phyloP scores from a whole-genome alignment of 257 asterid genomes.

The Penstemon davidsonii region DNA sequence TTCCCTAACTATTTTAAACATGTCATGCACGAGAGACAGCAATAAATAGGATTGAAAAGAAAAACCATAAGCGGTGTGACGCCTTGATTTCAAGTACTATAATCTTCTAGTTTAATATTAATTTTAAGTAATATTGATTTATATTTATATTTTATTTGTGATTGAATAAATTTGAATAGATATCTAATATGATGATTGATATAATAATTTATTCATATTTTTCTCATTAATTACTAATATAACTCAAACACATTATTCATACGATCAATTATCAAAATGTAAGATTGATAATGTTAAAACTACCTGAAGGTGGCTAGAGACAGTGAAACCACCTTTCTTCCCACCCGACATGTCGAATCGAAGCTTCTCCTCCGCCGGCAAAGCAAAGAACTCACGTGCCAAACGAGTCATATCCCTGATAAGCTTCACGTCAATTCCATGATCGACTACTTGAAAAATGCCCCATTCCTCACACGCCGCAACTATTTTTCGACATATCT shows the following conservation, averaged over 20 bases:
- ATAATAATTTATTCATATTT: too few relatives aligned
- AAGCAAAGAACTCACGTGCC: constrained; percentile 55
- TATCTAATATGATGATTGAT: too few relatives aligned
- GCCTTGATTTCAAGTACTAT: too few relatives aligned
- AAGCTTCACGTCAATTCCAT: constrained; percentile 53
- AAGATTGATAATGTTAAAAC: not conserved
- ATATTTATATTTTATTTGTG: too few relatives aligned
- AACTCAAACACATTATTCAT: too few relatives aligned
- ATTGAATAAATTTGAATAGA: too few relatives aligned
- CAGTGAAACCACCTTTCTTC: constrained; percentile 78
- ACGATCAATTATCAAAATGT: too few relatives aligned
- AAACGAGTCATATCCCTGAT: constrained; percentile 50
- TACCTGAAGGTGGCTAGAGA: constrained; percentile 89
- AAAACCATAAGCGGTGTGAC: too few relatives aligned
- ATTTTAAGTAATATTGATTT: too few relatives aligned
- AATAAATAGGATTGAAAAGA: too few relatives aligned
- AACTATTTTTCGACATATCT: constrained; percentile 54
- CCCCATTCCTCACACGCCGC: constrained; percentile 93
- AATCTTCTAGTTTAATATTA: too few relatives aligned
- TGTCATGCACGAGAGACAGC: not conserved
- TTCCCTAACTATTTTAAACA: not conserved
- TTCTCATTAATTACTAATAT: too few relatives aligned
- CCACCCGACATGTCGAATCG: constrained; percentile 80
- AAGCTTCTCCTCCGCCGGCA: constrained; percentile 65
- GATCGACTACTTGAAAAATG: constrained; percentile 77